Percentiles rank a stretch among this genome's conserved stretches.
These are phyloP conservation scores for Flueggea neowawraea DNA, from an alignment of 441 rosid genomes.

Conservation along the genomic window DNA sequence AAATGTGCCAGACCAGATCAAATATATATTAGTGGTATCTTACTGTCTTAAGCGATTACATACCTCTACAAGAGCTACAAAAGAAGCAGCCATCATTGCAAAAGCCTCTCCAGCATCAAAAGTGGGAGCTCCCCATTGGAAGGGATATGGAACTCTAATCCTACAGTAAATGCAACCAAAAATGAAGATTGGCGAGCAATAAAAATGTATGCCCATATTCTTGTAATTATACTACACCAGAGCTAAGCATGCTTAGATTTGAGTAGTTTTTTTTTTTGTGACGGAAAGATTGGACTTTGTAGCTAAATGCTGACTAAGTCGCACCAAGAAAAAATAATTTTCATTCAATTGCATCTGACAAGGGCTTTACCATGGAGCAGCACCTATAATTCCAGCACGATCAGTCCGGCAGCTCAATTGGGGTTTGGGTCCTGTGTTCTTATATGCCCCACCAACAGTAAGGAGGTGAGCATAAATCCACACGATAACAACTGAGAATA, in stretches of 20 bases:
- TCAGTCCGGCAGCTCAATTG: conserved; percentile 89
- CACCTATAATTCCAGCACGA: conserved; percentile 75
- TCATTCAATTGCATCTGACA: background rate
- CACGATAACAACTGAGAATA: conserved; percentile 75
- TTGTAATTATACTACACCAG: too few relatives aligned
- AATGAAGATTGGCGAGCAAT: conserved; percentile 8
- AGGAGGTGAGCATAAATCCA: conserved; percentile 95
- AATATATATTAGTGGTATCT: too few relatives aligned
- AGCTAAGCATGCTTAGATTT: too few relatives aligned
- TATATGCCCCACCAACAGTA: conserved; percentile 92
- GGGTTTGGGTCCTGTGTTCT: conserved; percentile 52
- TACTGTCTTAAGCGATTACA: conserved; percentile 9
- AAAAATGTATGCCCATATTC: background rate
- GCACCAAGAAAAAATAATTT: too few relatives aligned
- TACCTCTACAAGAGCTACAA: conserved; percentile 96
- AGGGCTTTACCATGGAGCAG: conserved; percentile 78
- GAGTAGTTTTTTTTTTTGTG: too few relatives aligned
- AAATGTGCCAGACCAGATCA: too few relatives aligned
- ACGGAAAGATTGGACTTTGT: too few relatives aligned
- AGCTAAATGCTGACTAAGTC: too few relatives aligned
- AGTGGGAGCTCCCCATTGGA: conserved; percentile 97
- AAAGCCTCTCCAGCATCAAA: conserved; percentile 98
- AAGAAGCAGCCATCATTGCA: conserved; percentile 97
- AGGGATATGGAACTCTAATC: conserved; percentile 97
- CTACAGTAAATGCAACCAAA: conserved; percentile 30